These are phyloP conservation scores for Thyridium curvatum DNA, from an alignment of 2,329 filamentous ascomycete genomes.

Conservation along the genomic window DNA sequence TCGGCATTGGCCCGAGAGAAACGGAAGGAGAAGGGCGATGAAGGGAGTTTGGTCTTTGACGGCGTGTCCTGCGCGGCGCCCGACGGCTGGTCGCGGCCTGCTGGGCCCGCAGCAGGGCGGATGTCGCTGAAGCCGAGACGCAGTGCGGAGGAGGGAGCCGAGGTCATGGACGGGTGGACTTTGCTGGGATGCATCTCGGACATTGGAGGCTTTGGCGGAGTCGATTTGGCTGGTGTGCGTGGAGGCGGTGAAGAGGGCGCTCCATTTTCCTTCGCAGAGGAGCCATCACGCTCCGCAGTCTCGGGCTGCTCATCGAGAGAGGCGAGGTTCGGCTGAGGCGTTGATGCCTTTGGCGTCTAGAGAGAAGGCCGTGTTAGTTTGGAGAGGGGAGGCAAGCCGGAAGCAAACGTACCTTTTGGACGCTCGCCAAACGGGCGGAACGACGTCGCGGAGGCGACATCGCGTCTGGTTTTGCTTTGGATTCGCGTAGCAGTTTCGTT, in stretches of 20 bases:
- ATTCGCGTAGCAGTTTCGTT: slow-evolving; percentile 1
- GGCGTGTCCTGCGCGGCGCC: slow-evolving; percentile 53
- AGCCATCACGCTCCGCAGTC: slow-evolving; percentile 14
- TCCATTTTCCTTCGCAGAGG: slow-evolving; percentile 5
- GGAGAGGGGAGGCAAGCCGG: not conserved
- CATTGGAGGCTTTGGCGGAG: slow-evolving; percentile 61
- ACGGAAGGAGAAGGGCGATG: slow-evolving; percentile 61
- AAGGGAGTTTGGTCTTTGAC: slow-evolving; percentile 48
- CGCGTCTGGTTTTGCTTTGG: not conserved
- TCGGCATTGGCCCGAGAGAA: slow-evolving; percentile 45
- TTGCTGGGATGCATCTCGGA: slow-evolving; percentile 91
- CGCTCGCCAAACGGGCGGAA: slow-evolving; percentile 35
- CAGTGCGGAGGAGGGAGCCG: slow-evolving; percentile 68
- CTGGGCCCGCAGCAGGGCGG: slow-evolving; percentile 45
- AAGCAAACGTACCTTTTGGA: slow-evolving; percentile 25
- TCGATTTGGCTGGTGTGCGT: slow-evolving; percentile 57
- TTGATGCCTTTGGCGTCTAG: slow-evolving; percentile 13
- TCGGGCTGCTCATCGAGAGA: slow-evolving; percentile 40
- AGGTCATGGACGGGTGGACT: slow-evolving; percentile 66
- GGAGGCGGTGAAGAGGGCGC: slow-evolving; percentile 28
- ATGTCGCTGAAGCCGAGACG: slow-evolving; percentile 78
- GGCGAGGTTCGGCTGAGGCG: slow-evolving; percentile 22
- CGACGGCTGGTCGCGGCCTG: slow-evolving; percentile 30
- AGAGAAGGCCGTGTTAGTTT: slow-evolving; percentile 5
- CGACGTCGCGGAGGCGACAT: slow-evolving; percentile 24